Evolutionary conservation across 139 green algal species (phyloP).

Genomic region (Spirogloea muscicola): DNA sequence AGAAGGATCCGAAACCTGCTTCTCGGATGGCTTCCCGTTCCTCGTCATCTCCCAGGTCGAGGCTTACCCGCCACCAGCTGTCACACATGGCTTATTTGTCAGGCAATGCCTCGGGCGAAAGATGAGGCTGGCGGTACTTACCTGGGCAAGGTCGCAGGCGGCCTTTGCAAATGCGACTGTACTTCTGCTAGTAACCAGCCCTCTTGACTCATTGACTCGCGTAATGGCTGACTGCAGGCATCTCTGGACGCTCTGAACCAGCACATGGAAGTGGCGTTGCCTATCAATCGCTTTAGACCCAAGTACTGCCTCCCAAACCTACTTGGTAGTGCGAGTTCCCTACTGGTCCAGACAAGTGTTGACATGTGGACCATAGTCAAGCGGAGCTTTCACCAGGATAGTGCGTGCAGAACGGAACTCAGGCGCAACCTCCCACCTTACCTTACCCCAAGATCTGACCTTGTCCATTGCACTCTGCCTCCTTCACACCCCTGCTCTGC

Average conservation of each 20-base stretch:
- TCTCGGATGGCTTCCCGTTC: conserved; percentile 66
- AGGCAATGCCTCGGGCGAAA: not conserved
- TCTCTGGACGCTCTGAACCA: conserved; percentile 60
- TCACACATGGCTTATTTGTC: conserved; percentile 7
- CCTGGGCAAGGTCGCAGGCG: not conserved
- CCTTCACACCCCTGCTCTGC: not conserved
- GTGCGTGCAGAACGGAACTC: not conserved
- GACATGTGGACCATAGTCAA: too few species aligned
- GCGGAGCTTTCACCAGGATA: not conserved
- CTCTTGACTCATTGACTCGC: not conserved
- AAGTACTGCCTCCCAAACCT: too few species aligned
- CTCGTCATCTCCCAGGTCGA: conserved; percentile 59
- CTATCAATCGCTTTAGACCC: conserved; percentile 72
- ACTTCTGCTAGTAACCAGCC: too few species aligned
- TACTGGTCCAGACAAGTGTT: too few species aligned
- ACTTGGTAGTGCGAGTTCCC: too few species aligned
- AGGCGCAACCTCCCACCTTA: not conserved
- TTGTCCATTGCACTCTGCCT: not conserved
- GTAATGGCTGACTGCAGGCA: conserved; percentile 19
- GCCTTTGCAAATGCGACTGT: not conserved
- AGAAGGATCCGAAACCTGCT: conserved; percentile 48
- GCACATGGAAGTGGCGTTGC: conserved; percentile 46
- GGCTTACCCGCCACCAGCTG: not conserved
- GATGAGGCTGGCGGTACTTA: not conserved
- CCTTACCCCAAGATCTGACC: conserved; percentile 1